A percentile compares a stretch with the other conserved stretches of the same genome.
Conservation (phyloP, 2,329 filamentous ascomycete genomes). For the Pestalotiopsis sp. region DNA sequence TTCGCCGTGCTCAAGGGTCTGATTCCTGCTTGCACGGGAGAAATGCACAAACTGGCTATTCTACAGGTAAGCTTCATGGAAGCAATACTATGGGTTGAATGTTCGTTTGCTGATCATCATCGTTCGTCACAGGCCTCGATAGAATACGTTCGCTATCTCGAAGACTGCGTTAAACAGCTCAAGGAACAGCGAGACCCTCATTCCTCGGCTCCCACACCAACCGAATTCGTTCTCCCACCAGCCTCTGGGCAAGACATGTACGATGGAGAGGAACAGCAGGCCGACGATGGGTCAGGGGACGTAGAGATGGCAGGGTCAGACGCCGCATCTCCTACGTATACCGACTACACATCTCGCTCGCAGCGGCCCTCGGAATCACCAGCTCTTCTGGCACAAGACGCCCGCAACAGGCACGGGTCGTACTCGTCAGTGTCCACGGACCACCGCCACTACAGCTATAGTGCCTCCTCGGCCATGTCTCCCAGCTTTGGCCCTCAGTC, state of each 20-base stretch:
- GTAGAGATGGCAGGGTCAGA: constrained; percentile 65
- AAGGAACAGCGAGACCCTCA: constrained; percentile 58
- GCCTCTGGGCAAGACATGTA: constrained; percentile 27
- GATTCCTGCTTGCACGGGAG: constrained; percentile 93
- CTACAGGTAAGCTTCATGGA: constrained; percentile 65
- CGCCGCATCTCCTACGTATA: constrained; percentile 48
- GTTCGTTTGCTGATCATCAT: neutral
- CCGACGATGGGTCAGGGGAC: constrained; percentile 42
- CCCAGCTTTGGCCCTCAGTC: constrained; percentile 44
- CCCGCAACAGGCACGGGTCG: constrained; percentile 48
- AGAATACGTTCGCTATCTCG: constrained; percentile 92
- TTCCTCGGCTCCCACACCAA: constrained; percentile 27
- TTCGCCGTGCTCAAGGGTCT: constrained; percentile 91
- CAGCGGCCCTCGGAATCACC: constrained; percentile 56
- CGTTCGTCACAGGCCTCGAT: constrained; percentile 73
- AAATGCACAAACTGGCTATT: constrained; percentile 98
- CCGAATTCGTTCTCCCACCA: constrained; percentile 31
- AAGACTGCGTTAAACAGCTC: constrained; percentile 82
- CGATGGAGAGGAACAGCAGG: constrained; percentile 34
- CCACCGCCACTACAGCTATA: constrained; percentile 44
- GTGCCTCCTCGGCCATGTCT: constrained; percentile 40
- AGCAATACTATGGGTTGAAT: neutral
- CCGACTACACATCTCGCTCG: constrained; percentile 26
- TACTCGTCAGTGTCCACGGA: constrained; percentile 55
- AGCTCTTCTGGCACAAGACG: constrained; percentile 48